A percentile compares a stretch with the other conserved stretches of the same genome.
These are phyloP conservation scores for Suillus discolor DNA, from an alignment of 768 basidiomycete species.

Conservation along the genomic window DNA sequence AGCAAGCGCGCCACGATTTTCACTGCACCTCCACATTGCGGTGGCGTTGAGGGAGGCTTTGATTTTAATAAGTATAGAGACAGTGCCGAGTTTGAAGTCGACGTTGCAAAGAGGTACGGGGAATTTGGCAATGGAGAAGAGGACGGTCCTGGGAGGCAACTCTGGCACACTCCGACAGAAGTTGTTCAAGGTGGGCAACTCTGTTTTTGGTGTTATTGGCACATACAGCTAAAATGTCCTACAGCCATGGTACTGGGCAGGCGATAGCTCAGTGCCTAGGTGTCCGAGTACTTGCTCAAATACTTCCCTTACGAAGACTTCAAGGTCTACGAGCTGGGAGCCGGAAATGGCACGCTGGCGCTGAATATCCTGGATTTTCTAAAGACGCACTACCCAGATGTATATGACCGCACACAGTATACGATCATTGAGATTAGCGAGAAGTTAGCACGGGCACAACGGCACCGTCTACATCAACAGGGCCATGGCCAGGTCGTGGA, in stretches of 20 bases:
- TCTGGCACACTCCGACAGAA: constrained; percentile 99
- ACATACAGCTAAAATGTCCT: constrained; percentile 12
- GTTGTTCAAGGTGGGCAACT: constrained; percentile 79
- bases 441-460: constrained; percentile 74
- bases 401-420: constrained; percentile 91
- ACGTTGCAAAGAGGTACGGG: constrained; percentile 76
- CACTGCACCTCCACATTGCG: constrained; percentile 52
- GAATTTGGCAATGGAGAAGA: constrained; percentile 63
- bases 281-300: constrained; percentile 90
- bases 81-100: constrained; percentile 76
- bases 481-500: constrained; percentile 50
- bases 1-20: constrained; percentile 92
- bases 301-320: constrained; percentile 97
- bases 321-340: constrained; percentile 95
- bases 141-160: constrained; percentile 79
- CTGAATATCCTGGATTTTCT: constrained; percentile 85
- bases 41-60: constrained; percentile 48
- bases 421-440: constrained; percentile 94
- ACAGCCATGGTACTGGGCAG: constrained; percentile 93
- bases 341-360: constrained; percentile 96
- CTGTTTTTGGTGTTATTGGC: neutral
- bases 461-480: constrained; percentile 55
- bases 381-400: constrained; percentile 77
- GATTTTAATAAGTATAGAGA: constrained; percentile 71
- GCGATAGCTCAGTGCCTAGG: constrained; percentile 88